Evolutionary conservation across 192 early-diverging fungal species (phyloP), one percentile per base, ranked within the genome.

Genomic region (Coemansia sp.): DNA sequence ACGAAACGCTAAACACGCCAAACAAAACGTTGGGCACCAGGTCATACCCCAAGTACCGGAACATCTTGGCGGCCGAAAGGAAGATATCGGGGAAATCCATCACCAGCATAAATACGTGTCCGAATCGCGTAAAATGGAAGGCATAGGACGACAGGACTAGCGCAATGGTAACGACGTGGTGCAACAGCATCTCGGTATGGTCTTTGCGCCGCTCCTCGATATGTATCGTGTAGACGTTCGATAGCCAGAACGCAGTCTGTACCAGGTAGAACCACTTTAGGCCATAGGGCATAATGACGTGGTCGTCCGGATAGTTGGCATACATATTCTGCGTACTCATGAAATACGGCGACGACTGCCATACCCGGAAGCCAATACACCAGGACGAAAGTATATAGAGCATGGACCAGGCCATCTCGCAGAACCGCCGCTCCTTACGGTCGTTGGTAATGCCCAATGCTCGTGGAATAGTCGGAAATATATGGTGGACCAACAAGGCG

Each of bases 1-100:
- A 95, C 4, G 87, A 84, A 6, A 92, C 20, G 19, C 87, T 87
- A 66, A 95, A 95, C 17, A 90, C 38, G 32, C 85, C 91, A 82
- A 95, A 95, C 17, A 87, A 64, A 11, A 87, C 58, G 72, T 93
- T 87, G 66, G 90, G 93, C 11, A 89, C 54, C 3, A 79, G 79
- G 25, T 79, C 74, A 59, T 84, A 82, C 31, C 81, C 81, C 31
- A 89, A 59, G 67, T 95, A 95, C 70, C 90, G 93, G 62, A 93
- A 73, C 59, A 92, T 86, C 79, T 95, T 95, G 71, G 93, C 91
- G 8, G 70, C 25, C 3, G 80, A 72, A 36, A 88, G 68, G 17
- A 84, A 82, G 27, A 88, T 75, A 66, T 88, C 87, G 37, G 85
- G 82, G 27, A 85, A 75, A 45, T 88, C 87, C 78, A 88, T 76